Percentiles rank a stretch among this genome's conserved stretches.
Evolutionary conservation across 441 rosid genomes (phyloP).

Genomic region (Bocquillonia castaneifolia): DNA sequence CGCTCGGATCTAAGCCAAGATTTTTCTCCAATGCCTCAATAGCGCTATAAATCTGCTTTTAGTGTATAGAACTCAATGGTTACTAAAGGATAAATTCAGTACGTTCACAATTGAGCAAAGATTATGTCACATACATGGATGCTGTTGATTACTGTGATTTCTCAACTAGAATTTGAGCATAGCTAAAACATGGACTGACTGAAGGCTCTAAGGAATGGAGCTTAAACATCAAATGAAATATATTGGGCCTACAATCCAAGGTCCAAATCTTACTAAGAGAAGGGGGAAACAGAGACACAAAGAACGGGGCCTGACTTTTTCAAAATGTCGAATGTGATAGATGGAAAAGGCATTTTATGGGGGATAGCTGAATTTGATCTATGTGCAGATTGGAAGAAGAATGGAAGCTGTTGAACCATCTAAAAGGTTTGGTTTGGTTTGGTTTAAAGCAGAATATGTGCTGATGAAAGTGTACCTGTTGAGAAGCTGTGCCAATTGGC

Average conservation of each 20-base stretch:
- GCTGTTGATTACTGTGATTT: background rate
- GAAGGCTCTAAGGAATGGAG: slow-evolving; percentile 10
- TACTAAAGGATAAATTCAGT: slow-evolving; percentile 10
- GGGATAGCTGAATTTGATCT: background rate
- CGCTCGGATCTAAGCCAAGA: slow-evolving; percentile 78
- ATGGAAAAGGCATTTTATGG: background rate
- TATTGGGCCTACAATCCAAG: background rate
- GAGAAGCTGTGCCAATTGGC: slow-evolving; percentile 59
- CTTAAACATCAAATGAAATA: background rate
- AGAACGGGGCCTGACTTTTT: background rate
- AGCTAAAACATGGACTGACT: slow-evolving; percentile 10
- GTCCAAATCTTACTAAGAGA: slow-evolving; percentile 9
- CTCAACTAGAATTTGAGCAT: slow-evolving; percentile 2
- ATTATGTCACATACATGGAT: background rate
- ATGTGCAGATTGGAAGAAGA: background rate
- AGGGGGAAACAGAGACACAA: background rate
- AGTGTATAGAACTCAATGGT: slow-evolving; percentile 18
- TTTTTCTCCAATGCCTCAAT: slow-evolving; percentile 69
- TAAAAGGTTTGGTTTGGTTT: slow-evolving; percentile 1
- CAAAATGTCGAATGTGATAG: background rate
- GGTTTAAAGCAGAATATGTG: slow-evolving; percentile 4
- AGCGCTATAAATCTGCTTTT: slow-evolving; percentile 51
- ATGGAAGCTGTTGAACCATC: slow-evolving; percentile 9
- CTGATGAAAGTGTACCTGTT: slow-evolving; percentile 48
- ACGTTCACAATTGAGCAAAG: slow-evolving; percentile 6